Evolutionary conservation across 2,329 filamentous ascomycete species (phyloP).

Genomic region (Emericellopsis atlantica): DNA sequence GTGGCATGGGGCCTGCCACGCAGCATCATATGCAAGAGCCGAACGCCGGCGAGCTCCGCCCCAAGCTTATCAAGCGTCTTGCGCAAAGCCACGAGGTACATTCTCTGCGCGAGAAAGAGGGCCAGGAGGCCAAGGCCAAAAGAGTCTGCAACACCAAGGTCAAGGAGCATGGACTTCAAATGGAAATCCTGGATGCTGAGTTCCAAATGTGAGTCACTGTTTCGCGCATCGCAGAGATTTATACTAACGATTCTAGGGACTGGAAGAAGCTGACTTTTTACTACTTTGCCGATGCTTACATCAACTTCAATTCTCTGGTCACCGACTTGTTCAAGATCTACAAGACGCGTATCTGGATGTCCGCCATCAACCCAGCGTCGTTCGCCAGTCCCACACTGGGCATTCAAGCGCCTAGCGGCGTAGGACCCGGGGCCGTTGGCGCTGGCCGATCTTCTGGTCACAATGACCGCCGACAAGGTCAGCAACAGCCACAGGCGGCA

Average conservation of each 20-base stretch:
- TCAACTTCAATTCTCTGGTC: slow-evolving; percentile 97
- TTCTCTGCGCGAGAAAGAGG: slow-evolving; percentile 85
- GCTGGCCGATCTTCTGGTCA: slow-evolving; percentile 30
- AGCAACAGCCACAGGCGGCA: slow-evolving; percentile 16
- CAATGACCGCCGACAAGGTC: slow-evolving; percentile 34
- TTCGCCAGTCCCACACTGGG: slow-evolving; percentile 72
- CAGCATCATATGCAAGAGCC: slow-evolving; percentile 64
- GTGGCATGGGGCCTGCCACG: slow-evolving; percentile 64
- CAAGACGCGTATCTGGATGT: slow-evolving; percentile 99
- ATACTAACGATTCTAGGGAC: slow-evolving; percentile 48
- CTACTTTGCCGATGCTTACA: slow-evolving; percentile 95
- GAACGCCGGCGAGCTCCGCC: slow-evolving; percentile 67
- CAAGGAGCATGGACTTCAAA: slow-evolving; percentile 83
- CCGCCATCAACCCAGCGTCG: slow-evolving; percentile 92
- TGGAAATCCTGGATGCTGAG: slow-evolving; percentile 98
- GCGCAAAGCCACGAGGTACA: slow-evolving; percentile 87
- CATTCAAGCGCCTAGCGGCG: slow-evolving; percentile 54
- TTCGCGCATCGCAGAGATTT: not conserved
- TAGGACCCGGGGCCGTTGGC: slow-evolving; percentile 54
- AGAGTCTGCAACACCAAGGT: slow-evolving; percentile 95
- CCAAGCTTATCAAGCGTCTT: slow-evolving; percentile 91
- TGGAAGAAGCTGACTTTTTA: slow-evolving; percentile 99
- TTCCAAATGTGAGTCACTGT: slow-evolving; percentile 75
- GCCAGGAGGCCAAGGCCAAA: slow-evolving; percentile 95
- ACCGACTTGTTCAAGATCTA: slow-evolving; percentile 98